Evolutionary conservation across 1,139 yeast genomes (phyloP), one percentile per base, ranked within the genome.

Genomic region (Hanseniaspora gamundiae): DNA sequence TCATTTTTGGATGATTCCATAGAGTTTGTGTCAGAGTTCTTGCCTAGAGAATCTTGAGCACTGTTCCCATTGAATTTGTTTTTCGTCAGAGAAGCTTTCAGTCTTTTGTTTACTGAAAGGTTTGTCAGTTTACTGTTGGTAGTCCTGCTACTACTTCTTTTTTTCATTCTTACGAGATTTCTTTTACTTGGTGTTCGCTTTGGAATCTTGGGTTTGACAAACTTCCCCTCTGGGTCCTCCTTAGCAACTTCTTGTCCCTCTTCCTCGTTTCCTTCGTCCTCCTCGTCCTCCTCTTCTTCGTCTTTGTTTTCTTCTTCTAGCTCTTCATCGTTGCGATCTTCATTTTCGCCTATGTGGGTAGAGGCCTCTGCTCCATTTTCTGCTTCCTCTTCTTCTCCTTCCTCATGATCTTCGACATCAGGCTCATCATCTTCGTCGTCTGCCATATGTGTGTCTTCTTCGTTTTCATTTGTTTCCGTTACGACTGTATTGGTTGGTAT

Each of bases 1-100:
- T 58, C 51, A 51, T 51, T 67, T 52, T 54, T 45, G 22, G 56
- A 45, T 24, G 22, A 66, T 55, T 29, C 33, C 7, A 44, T 21
- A 22, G 38, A n/a, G 6, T 41, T 4, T 29, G 42, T 19, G 42
- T 3, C 29, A 43, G 19, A 29, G 42, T 22, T 14, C 47, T 45
- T 19, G 38, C 21, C 19, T 41, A n/a, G n/a, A n/a, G n/a, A n/a
- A n/a, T n/a, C n/a, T n/a, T n/a, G n/a, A n/a, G n/a, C n/a, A n/a
- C n/a, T n/a, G n/a, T 41, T 33, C 49, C 45, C 10, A 48, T 26
- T 19, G 44, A 45, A 30, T 45, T 24, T 24, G 26, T 24, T 24
- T 24, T 9, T 24, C 8, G 19, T 31, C 14, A 38, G 30, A 21
- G 47, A n/a, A 38, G 14, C 19, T 29, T 20, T 44, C 46, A 13